Evolutionary conservation across 1,139 yeast genomes (phyloP), one percentile per base, ranked within the genome.

Genomic region (Wickerhamomyces sp.): DNA sequence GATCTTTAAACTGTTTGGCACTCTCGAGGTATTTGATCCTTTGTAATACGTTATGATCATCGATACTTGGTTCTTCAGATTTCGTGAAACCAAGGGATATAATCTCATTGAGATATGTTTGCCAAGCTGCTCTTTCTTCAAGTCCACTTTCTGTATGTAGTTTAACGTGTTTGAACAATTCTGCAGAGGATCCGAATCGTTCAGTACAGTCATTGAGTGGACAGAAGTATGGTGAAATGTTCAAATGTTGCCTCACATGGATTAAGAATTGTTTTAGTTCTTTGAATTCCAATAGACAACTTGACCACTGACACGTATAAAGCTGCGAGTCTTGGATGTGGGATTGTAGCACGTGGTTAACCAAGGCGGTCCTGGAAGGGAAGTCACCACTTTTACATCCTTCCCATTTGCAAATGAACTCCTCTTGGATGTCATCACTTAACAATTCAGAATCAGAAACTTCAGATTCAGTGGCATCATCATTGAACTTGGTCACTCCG

Each of bases 151-250:
- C 80, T 49, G 80, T 88, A 2, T 71, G 80, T 0, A 78, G 70
- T 33, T 76, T 68, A 36, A 80, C 65, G 53, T 83, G 91, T 47
- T 75, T 71, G 12, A 80, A 71, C 42, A 83, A 61, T 1, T 80
- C 83, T 43, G 77, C 85, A 1, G 78, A 64, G 38, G 80, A 55
- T 1, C 75, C 68, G 49, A 79, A 80, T 34, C 69, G 70, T 41
- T 75, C 69, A 39, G 71, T 74, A 57, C 91, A 83, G 48, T 79
- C 87, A 1, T 87, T 87, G 12, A 80, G 65, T 0, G 78, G 69
- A 52, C 93, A 83, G 45, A 68, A 75, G 49, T 75, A 78, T 22
- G 85, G 85, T 45, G 71, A 70, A 48, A 78, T 85, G 1, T 83
- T 80, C 0, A 85, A 75, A 52, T 81, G 89, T 3, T 75, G 66